These are phyloP conservation scores for Cercospora brassicicola DNA, from an alignment of 2,329 filamentous ascomycete species.

Conservation along the genomic window DNA sequence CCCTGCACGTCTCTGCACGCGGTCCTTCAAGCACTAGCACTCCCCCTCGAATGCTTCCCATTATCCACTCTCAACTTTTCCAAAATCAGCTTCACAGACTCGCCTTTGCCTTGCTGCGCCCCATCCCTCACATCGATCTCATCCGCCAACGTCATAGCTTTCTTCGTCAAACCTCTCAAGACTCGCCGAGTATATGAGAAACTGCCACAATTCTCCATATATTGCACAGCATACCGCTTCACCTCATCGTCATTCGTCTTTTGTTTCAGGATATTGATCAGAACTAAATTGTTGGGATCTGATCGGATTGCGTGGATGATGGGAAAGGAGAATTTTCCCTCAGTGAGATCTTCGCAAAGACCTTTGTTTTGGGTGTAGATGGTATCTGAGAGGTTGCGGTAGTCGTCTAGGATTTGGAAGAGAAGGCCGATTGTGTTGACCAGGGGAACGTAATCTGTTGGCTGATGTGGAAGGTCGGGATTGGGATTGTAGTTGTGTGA, in stretches of 20 bases:
- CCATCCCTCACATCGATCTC: constrained; percentile 38
- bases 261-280: constrained; percentile 90
- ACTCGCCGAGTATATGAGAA: constrained; percentile 79
- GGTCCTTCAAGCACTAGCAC: constrained; percentile 6
- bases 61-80: constrained; percentile 42
- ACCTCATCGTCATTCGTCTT: constrained; percentile 83
- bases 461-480: constrained; percentile 8
- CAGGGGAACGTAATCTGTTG: constrained; percentile 71
- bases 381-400: constrained; percentile 70
- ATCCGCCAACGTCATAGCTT: constrained; percentile 46
- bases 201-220: constrained; percentile 84
- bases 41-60: constrained; percentile 25
- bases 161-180: constrained; percentile 47
- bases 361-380: constrained; percentile 85
- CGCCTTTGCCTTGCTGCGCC: constrained; percentile 39
- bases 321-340: constrained; percentile 95
- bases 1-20: background rate
- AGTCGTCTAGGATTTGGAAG: constrained; percentile 92
- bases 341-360: constrained; percentile 89
- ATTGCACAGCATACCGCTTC: constrained; percentile 84
- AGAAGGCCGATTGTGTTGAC: constrained; percentile 82
- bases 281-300: constrained; percentile 70
- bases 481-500: constrained; percentile 31
- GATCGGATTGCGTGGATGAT: constrained; percentile 89
- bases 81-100: constrained; percentile 41